These are phyloP conservation scores for Blastobotrys persicus DNA, from an alignment of 1,139 yeast species.

Conservation along the genomic window DNA sequence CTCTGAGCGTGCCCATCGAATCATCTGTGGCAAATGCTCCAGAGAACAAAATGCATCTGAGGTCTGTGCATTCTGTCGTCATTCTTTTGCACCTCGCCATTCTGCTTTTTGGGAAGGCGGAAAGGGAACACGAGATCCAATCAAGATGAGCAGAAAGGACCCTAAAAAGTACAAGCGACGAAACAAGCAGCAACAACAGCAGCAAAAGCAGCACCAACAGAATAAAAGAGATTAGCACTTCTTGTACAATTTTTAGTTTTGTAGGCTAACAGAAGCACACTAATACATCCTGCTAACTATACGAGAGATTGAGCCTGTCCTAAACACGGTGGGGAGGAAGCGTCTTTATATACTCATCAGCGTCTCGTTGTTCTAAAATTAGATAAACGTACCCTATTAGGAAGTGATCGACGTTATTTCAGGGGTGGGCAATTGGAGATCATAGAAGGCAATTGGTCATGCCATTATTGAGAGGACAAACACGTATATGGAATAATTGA, in stretches of 20 bases:
- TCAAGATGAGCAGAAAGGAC: conserved; percentile 42
- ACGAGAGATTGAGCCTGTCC: too few species aligned
- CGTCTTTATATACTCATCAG: too few species aligned
- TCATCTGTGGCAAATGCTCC: conserved; percentile 46
- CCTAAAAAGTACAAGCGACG: conserved; percentile 40
- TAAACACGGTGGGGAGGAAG: too few species aligned
- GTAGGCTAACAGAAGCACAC: too few species aligned
- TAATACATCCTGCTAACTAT: neutral
- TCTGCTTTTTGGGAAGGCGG: conserved; percentile 49
- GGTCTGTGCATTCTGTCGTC: conserved; percentile 38
- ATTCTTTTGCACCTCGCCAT: conserved; percentile 35
- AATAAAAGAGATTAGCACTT: neutral
- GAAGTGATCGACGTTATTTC: too few species aligned
- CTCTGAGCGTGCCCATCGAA: conserved; percentile 40
- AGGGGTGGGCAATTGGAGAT: too few species aligned
- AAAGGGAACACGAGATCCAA: conserved; percentile 42
- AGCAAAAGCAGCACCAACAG: neutral
- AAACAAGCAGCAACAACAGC: conserved; percentile 8
- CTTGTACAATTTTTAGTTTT: too few species aligned
- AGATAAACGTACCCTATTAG: too few species aligned
- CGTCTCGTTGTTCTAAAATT: too few species aligned
- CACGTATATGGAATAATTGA: too few species aligned
- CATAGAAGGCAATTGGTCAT: too few species aligned
- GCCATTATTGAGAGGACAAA: too few species aligned
- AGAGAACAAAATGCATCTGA: conserved; percentile 42